A percentile compares a stretch with the other conserved stretches of the same genome.
Evolutionary conservation across 2,329 filamentous ascomycete genomes (phyloP).

Genomic region (Nemania sp.): DNA sequence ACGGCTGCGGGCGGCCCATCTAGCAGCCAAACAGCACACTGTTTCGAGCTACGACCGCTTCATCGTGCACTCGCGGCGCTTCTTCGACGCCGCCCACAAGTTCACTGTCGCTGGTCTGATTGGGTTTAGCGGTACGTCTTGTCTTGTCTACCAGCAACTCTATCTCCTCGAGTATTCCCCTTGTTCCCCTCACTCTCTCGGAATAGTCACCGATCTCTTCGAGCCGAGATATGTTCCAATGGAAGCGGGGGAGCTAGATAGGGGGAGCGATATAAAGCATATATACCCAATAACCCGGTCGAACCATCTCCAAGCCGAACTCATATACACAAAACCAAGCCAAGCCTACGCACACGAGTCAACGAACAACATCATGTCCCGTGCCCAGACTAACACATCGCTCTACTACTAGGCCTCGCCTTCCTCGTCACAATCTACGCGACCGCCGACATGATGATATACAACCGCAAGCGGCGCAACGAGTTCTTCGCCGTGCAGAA

Average conservation of each 20-base stretch:
- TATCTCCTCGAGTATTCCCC: background rate
- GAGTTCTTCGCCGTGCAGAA: conserved; percentile 62
- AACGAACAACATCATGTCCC: too few species aligned
- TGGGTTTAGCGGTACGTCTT: conserved; percentile 55
- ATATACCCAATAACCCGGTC: too few species aligned
- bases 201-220: too few species aligned
- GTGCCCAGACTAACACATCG: background rate
- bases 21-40: conserved; percentile 64
- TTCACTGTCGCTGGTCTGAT: conserved; percentile 59
- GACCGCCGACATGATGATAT: conserved; percentile 62
- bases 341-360: background rate
- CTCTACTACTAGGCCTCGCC: conserved; percentile 50
- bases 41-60: conserved; percentile 56
- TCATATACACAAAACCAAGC: too few species aligned
- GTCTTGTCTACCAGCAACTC: conserved; percentile 23
- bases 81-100: conserved; percentile 60
- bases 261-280: too few species aligned
- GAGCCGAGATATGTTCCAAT: too few species aligned
- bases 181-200: background rate
- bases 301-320: too few species aligned
- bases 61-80: conserved; percentile 51
- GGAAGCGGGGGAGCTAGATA: too few species aligned
- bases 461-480: conserved; percentile 61
- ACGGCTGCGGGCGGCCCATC: conserved; percentile 67
- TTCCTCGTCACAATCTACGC: conserved; percentile 61